Conservation (phyloP, 192 early-diverging fungal species). For the Gaertneriomyces sp. region DNA sequence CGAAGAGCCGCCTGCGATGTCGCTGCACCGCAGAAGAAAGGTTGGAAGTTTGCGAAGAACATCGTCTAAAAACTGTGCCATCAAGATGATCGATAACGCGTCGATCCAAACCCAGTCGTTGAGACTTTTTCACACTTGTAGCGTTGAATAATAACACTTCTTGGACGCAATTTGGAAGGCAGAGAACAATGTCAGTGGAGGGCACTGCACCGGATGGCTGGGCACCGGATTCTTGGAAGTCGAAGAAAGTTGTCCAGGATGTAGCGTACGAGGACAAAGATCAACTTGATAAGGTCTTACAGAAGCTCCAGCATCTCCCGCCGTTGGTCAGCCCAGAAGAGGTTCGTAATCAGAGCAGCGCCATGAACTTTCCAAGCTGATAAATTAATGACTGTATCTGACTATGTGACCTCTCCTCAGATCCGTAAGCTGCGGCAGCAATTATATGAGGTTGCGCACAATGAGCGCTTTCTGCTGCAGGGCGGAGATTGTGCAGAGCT, state of each 20-base stretch:
- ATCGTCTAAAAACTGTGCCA: too few relatives aligned
- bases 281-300: slow-evolving; percentile 66
- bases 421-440: slow-evolving; percentile 78
- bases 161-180: too few relatives aligned
- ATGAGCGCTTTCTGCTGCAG: slow-evolving; percentile 91
- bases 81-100: too few relatives aligned
- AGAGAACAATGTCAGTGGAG: neutral
- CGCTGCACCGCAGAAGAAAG: too few relatives aligned
- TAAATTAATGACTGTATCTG: neutral
- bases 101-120: too few relatives aligned
- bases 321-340: slow-evolving; percentile 85
- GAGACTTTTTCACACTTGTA: too few relatives aligned
- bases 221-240: slow-evolving; percentile 41
- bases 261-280: slow-evolving; percentile 79
- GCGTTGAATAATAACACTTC: too few relatives aligned
- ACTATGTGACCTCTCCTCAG: slow-evolving; percentile 35
- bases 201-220: slow-evolving; percentile 22
- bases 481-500: slow-evolving; percentile 99
- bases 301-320: slow-evolving; percentile 75
- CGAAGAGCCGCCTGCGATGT: too few relatives aligned
- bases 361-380: neutral
- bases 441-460: slow-evolving; percentile 82
- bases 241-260: slow-evolving; percentile 63
- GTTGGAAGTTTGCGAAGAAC: too few relatives aligned
- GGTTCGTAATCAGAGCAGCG: slow-evolving; percentile 40